Conservation (phyloP, 805 yeast genomes). For the Kluyveromyces starmeri region DNA sequence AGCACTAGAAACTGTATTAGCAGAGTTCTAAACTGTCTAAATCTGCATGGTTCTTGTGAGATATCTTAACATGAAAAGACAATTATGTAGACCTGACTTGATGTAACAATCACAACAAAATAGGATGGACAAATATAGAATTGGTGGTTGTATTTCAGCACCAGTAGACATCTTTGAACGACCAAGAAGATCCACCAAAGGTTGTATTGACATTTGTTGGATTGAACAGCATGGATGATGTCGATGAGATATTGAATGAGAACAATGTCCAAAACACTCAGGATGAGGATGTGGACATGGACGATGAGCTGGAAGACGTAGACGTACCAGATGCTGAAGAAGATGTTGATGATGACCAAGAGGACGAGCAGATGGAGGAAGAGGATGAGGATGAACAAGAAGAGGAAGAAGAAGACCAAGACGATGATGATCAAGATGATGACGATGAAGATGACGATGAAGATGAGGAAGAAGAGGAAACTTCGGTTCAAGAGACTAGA, state of each 20-base stretch:
- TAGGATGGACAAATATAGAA: no score
- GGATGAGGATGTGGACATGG: conserved; percentile 13
- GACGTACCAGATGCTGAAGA: conserved; percentile 18
- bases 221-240: no score
- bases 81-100: no score
- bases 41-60: no score
- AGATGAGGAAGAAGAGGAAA: conserved; percentile 14
- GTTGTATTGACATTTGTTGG: no score
- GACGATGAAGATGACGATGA: conserved; percentile 20
- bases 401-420: conserved; percentile 15
- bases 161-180: no score
- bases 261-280: conserved; percentile 23
- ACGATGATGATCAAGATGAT: conserved; percentile 15
- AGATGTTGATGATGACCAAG: conserved; percentile 22
- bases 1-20: no score
- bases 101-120: no score
- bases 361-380: conserved; percentile 10
- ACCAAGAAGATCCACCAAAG: no score
- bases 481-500: conserved; percentile 11
- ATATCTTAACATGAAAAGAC: no score
- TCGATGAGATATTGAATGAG: conserved; percentile 25
- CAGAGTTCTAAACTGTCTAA: no score
- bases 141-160: no score
- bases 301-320: conserved; percentile 17
- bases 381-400: conserved; percentile 12